Conservation (phyloP, 2,329 filamentous ascomycete genomes). For the Xylaria sp. region DNA sequence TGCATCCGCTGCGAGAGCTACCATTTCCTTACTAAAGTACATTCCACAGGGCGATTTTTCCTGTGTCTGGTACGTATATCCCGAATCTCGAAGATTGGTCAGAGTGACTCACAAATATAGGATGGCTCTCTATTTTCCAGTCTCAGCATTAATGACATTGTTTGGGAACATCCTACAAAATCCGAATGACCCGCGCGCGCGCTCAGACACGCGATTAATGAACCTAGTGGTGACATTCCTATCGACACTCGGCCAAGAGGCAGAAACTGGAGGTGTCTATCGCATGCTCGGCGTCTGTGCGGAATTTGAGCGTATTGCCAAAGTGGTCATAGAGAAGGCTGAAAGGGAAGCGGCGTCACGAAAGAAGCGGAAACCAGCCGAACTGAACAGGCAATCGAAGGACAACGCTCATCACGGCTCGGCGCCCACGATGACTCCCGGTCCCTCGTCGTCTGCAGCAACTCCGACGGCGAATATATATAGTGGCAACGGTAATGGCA, state of each 20-base stretch:
- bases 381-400: constrained; percentile 28
- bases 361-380: constrained; percentile 79
- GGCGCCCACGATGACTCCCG: constrained; percentile 27
- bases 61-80: constrained; percentile 82
- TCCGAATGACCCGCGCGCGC: constrained; percentile 85
- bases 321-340: constrained; percentile 87
- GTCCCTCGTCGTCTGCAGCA: constrained; percentile 41
- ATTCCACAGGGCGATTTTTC: constrained; percentile 94
- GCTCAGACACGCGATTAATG: constrained; percentile 91
- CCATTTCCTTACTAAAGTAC: constrained; percentile 93
- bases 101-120: constrained; percentile 50
- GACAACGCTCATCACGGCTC: constrained; percentile 41
- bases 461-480: constrained; percentile 39
- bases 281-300: constrained; percentile 93
- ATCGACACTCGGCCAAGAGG: constrained; percentile 87
- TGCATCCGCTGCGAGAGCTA: constrained; percentile 90
- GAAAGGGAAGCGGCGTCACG: constrained; percentile 84
- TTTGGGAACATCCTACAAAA: constrained; percentile 98
- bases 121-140: constrained; percentile 96
- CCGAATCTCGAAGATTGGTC: not conserved
- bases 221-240: constrained; percentile 92
- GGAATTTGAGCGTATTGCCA: constrained; percentile 96
- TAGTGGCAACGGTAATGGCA: constrained; percentile 47
- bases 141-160: constrained; percentile 91
- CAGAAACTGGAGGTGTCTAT: constrained; percentile 88